Base-by-base conservation (phyloP, 1,284 basidiomycete genomes). In the Earliella scabrosa region DNA sequence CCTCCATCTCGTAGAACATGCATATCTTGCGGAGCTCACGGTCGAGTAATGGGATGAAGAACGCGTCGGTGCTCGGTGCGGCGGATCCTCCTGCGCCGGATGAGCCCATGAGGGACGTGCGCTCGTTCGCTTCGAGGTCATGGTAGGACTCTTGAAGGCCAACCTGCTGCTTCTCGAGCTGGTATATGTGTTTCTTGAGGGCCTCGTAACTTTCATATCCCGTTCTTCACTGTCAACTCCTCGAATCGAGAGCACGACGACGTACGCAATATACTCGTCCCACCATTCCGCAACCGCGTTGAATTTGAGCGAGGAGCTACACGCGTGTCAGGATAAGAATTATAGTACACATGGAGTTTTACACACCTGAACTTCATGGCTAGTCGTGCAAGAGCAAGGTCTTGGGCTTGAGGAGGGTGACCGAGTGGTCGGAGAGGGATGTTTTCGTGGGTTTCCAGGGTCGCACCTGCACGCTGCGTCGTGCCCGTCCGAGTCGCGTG, bases 271-370 rank as follows among this genome's bases (percentile, higher is more conserved):
- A 70, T 98, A 98, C 62, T 95, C 87, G 66, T 95, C 91, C 83
- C 90, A 91, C 95, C 96, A 98, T 61, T 98, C 95, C 1, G 94
- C 82, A 38, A 96, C 92, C 21, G 93, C 90, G 68, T 98, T 97
- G 75, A 97, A 95, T 71, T 96, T 93, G 60, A 97, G 82, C 14
- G 93, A 89, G 27, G 85, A 87, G 63, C 85, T 87, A 6, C 34
- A 20, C 27, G 2, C 9, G 41, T 26, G 7, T 29, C 7, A 27
- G 21, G 10, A 31, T 35, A 20, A 20, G 10, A 48, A 24, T 7
- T 11, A 13, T 26, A 4, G 9, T n/a, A 23, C 8, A 26, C 10
- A 9, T 14, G 4, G 9, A 26, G 40, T 31, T 6, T 7, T 26
- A 51, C 68, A 24, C 47, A 79, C 83, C 83, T 86, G 65, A 83